Base-by-base conservation (phyloP, 257 asterid species). In the Solanum gandarillasii region DNA sequence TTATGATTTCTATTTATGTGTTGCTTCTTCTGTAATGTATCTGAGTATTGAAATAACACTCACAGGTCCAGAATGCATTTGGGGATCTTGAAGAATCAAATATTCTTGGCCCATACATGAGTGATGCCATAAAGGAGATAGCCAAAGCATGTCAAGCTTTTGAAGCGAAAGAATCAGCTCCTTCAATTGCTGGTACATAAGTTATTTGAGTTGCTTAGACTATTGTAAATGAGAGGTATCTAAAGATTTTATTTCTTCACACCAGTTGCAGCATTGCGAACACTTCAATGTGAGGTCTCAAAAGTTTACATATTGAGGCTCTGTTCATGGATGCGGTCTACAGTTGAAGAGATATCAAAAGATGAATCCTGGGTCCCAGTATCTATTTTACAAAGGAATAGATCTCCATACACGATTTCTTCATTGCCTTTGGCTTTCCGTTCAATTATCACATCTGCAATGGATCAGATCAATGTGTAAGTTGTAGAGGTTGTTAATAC, bases 291-390 rank as follows among this genome's bases (percentile, higher is more conserved):
- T 78, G 98, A 97, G 93, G 90, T 95, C 87, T 95, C 99, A 60
- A 97, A 94, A 89, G 90, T 95, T 89, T 97, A 95, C 90, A 93
- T 95, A 90, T 84, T 92, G 88, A 94, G 99, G 95, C 95, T 97
- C 67, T 95, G 99, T 92, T 94, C 99, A 67, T 97, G 99, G 99
- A 97, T 97, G 99, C 96, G 97, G 68, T 89, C 95, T 87, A 93
- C 98, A 87, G 91, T 95, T 67, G 98, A 95, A 86, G 99, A 95
- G 92, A 92, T 97, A 91, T 92, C 98, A 21, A 95, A 92, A 89
- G 96, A 94, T 86, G 99, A 97, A 91, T 89, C 98, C 72, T 97
- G 99, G 99, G 90, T 95, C 46, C 94, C 98, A 6, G 97, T 97
- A 82, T 97, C 99, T 85, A 92, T 93, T 88, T 90, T 97, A 90